A percentile compares a stretch with the other conserved stretches of the same genome.
phyloP scores from a whole-genome alignment of 352 stramenopile species.

The Globisporangium irregulare region DNA sequence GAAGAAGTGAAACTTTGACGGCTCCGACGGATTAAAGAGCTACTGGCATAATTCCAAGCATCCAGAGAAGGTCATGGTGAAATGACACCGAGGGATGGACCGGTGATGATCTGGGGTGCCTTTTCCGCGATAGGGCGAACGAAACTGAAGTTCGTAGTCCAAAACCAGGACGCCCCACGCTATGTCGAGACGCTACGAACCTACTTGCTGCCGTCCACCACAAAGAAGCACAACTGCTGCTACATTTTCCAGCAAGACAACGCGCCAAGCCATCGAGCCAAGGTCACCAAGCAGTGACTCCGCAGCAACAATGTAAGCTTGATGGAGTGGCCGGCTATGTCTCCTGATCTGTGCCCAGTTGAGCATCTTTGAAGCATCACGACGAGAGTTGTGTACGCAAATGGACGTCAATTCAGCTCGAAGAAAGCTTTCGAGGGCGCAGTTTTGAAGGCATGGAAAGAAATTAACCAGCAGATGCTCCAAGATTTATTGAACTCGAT shows the following conservation, averaged over 20 bases:
- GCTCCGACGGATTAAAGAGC: background rate
- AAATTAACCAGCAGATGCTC: background rate
- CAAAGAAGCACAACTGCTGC: too few relatives aligned
- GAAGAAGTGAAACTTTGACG: background rate
- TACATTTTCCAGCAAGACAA: too few relatives aligned
- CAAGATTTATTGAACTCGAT: constrained; percentile 3
- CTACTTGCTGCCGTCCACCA: background rate
- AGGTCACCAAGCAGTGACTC: too few relatives aligned
- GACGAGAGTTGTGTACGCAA: background rate
- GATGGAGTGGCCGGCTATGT: background rate
- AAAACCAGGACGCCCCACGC: background rate
- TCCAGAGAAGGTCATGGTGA: background rate
- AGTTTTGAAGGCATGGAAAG: background rate
- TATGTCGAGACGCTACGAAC: background rate
- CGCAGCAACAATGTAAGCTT: background rate
- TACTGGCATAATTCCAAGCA: background rate
- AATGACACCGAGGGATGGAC: background rate
- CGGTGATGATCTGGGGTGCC: background rate
- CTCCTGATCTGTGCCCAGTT: background rate
- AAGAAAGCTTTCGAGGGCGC: background rate
- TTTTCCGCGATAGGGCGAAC: background rate
- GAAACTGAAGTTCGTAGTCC: background rate
- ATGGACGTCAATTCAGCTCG: background rate
- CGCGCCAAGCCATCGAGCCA: too few relatives aligned
- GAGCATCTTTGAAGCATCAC: background rate